Base-by-base conservation (phyloP, 495 filamentous ascomycete species). In the Penicillium manginii region DNA sequence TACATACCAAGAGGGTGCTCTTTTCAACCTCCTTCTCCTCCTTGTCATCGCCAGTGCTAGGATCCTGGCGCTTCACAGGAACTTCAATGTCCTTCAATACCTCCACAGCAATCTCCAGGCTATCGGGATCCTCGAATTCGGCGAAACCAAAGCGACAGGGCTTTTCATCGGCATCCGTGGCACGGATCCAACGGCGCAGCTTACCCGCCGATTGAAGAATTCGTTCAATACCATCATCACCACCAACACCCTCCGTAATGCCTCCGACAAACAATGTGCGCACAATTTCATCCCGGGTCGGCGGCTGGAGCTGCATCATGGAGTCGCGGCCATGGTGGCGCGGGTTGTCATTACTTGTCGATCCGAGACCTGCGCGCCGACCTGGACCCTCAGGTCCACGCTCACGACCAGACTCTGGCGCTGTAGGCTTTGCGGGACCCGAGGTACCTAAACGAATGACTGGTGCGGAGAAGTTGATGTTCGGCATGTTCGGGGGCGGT, bases 401-500 rank as follows among this genome's bases (percentile, higher is more conserved):
- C 51, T 83, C 78, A 62, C 82, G 81, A 9, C 67, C 73, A 6
- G 68, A 77, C 26, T 84, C 73, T 11, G 82, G 75, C n/a, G 80
- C 81, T 37, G 84, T 73, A 37, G 88, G 79, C 67, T 92, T 91
- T 22, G 83, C 70, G 5, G 88, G 87, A 3, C 84, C 84, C 9
- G 85, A 83, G 3, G 83, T 85, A 10, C 93, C 93, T 35, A 99
- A 81, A 22, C 94, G 90, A 72, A 99, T 98, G 35, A 98, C 93
- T 50, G 96, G 92, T 18, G 94, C 96, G 70, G 89, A 94, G 76
- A 97, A 96, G 77, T 99, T 97, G 78, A 98, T 97, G 73, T 96
- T 94, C 9, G 94, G 92, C 81, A 97, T 88, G 68, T 94, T 96
- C 43, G 91, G 78, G 21, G 93, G 93, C 21, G 91, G 85, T 79